phyloP scores from a whole-genome alignment of 345 rosid species.

The Eucalyptus polybractea region DNA sequence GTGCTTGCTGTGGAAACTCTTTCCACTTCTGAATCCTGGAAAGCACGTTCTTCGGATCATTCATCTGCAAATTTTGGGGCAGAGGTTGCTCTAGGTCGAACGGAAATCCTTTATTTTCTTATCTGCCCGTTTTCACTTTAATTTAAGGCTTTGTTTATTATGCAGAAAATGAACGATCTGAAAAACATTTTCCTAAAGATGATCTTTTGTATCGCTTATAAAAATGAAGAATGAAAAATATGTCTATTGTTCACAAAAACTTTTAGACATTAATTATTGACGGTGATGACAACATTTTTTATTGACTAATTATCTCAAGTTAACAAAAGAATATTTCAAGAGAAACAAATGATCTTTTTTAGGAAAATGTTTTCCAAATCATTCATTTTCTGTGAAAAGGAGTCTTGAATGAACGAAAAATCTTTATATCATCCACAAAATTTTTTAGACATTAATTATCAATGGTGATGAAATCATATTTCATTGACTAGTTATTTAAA shows the following conservation, averaged over 20 bases:
- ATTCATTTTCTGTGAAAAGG: background rate
- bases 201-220: background rate
- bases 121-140: background rate
- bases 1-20: background rate
- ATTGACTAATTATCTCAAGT: background rate
- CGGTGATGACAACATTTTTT: background rate
- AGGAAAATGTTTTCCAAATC: background rate
- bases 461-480: too few relatives aligned
- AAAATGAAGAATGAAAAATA: background rate
- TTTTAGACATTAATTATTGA: background rate
- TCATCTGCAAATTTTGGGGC: constrained; percentile 55
- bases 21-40: constrained; percentile 17
- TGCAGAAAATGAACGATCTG: background rate
- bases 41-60: constrained; percentile 18
- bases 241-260: background rate
- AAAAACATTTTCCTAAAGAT: background rate
- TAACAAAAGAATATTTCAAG: too few relatives aligned
- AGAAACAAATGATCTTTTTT: background rate
- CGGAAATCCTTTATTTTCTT: background rate
- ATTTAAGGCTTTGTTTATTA: background rate
- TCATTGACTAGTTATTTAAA: background rate
- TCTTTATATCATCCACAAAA: background rate
- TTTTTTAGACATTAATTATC: background rate
- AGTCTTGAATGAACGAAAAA: background rate
- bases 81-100: constrained; percentile 43